Percentiles rank a stretch among this genome's conserved stretches.
phyloP scores from a whole-genome alignment of 805 yeast species.

The Scheffersomyces stipitis region DNA sequence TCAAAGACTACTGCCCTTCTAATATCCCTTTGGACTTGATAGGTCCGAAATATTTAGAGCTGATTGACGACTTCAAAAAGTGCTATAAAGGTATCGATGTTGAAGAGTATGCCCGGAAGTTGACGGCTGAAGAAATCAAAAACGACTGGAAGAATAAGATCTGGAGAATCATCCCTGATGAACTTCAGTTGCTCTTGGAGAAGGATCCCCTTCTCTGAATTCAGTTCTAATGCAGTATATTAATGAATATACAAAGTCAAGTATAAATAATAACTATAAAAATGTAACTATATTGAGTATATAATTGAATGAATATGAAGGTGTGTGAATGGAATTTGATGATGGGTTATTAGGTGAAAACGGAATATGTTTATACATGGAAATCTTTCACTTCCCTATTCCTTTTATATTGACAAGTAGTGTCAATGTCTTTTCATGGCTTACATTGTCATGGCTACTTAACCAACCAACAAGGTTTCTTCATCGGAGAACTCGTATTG shows the following conservation, averaged over 20 bases:
- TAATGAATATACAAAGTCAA: slow-evolving; percentile 12
- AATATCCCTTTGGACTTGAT: slow-evolving; percentile 18
- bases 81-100: slow-evolving; percentile 7
- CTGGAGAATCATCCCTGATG: slow-evolving; percentile 38
- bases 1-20: slow-evolving; percentile 44
- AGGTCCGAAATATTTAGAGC: slow-evolving; percentile 18
- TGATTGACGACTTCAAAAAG: slow-evolving; percentile 13
- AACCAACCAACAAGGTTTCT: slow-evolving; percentile 89
- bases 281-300: slow-evolving; percentile 2
- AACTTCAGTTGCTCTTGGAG: slow-evolving; percentile 16
- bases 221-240: slow-evolving; percentile 11
- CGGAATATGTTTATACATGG: slow-evolving; percentile 7
- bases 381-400: not conserved
- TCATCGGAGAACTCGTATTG: slow-evolving; percentile 74
- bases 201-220: slow-evolving; percentile 1
- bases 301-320: slow-evolving; percentile 2
- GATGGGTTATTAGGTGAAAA: not conserved
- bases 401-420: not conserved
- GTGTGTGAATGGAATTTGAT: slow-evolving; percentile 1
- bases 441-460: slow-evolving; percentile 17
- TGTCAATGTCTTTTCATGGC: not conserved
- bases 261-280: slow-evolving; percentile 4
- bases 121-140: slow-evolving; percentile 16
- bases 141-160: slow-evolving; percentile 14
- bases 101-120: slow-evolving; percentile 9